Evolutionary conservation across 2,329 filamentous ascomycete species (phyloP).

Genomic region (Graphilbum fragrans): DNA sequence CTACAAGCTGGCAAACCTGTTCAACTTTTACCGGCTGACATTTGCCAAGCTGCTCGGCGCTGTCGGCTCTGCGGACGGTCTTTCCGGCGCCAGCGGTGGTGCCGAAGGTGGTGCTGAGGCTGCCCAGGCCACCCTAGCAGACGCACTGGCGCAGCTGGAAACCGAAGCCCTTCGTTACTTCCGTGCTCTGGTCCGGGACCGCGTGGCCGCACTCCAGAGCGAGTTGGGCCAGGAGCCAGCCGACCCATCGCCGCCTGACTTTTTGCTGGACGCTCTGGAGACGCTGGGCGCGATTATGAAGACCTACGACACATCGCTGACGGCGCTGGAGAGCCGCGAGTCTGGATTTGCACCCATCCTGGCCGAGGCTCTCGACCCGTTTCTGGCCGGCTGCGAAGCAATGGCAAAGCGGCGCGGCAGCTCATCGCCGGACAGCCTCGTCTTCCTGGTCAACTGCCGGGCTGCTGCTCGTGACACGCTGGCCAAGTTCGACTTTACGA

Average conservation of each 20-base stretch:
- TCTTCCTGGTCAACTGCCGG: constrained; percentile 66
- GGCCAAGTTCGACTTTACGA: constrained; percentile 51
- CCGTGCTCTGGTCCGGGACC: constrained; percentile 66
- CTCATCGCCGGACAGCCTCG: constrained; percentile 45
- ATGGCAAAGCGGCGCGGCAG: constrained; percentile 47
- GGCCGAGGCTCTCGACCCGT: constrained; percentile 73
- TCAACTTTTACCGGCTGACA: constrained; percentile 79
- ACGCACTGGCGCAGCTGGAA: constrained; percentile 56
- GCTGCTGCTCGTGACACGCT: constrained; percentile 45
- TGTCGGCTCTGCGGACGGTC: neutral
- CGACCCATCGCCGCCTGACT: constrained; percentile 69
- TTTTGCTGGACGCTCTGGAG: constrained; percentile 68
- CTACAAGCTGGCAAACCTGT: constrained; percentile 81
- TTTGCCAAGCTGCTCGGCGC: constrained; percentile 66
- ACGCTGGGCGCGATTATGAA: constrained; percentile 69
- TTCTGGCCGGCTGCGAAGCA: constrained; percentile 61
- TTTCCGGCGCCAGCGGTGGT: neutral
- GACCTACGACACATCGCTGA: constrained; percentile 74
- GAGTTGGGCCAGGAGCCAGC: constrained; percentile 57
- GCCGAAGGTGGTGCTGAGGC: neutral
- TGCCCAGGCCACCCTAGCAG: constrained; percentile 50
- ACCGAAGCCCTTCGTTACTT: constrained; percentile 74
- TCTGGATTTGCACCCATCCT: constrained; percentile 65
- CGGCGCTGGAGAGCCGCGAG: constrained; percentile 43
- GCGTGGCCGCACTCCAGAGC: constrained; percentile 60